Percentiles rank a stretch among this genome's conserved stretches.
phyloP scores from a whole-genome alignment of 768 basidiomycete genomes.

The Mycena haematopus region DNA sequence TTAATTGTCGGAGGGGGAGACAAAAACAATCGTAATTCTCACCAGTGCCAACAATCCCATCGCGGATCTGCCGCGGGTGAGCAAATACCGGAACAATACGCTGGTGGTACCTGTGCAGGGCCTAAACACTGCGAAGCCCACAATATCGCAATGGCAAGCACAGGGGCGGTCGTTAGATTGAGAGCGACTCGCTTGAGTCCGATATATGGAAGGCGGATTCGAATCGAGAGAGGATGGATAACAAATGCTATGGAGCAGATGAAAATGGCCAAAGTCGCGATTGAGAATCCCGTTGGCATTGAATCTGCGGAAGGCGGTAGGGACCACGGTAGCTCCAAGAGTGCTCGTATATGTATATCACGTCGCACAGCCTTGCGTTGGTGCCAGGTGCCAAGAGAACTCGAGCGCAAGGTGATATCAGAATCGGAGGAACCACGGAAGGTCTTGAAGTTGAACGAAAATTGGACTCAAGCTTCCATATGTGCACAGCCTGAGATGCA shows the following conservation, averaged over 20 bases:
- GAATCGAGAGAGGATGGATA: slow-evolving; percentile 52
- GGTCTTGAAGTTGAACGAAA: no score
- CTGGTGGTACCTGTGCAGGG: slow-evolving; percentile 33
- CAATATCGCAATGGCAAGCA: slow-evolving; percentile 55
- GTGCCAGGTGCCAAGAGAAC: no score
- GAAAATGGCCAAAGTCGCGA: slow-evolving; percentile 59
- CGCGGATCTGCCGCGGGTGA: slow-evolving; percentile 50
- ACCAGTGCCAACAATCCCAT: slow-evolving; percentile 77
- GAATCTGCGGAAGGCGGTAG: neutral
- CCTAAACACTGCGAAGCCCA: slow-evolving; percentile 65
- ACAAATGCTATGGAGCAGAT: slow-evolving; percentile 60
- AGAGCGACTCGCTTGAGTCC: slow-evolving; percentile 44
- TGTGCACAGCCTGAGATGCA: no score
- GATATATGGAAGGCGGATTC: slow-evolving; percentile 40
- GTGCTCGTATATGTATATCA: neutral
- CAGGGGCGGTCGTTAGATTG: slow-evolving; percentile 61
- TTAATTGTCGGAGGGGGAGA: slow-evolving; percentile 9
- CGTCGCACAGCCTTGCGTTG: neutral
- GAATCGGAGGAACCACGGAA: no score
- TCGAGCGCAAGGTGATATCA: no score
- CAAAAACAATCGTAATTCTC: neutral
- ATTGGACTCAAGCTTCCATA: no score
- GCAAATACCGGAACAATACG: slow-evolving; percentile 2
- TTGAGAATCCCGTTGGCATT: slow-evolving; percentile 54
- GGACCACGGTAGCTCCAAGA: no score